Evolutionary conservation across 371 early-diverging fungal species (phyloP).

Genomic region (Mucor circinelloides): DNA sequence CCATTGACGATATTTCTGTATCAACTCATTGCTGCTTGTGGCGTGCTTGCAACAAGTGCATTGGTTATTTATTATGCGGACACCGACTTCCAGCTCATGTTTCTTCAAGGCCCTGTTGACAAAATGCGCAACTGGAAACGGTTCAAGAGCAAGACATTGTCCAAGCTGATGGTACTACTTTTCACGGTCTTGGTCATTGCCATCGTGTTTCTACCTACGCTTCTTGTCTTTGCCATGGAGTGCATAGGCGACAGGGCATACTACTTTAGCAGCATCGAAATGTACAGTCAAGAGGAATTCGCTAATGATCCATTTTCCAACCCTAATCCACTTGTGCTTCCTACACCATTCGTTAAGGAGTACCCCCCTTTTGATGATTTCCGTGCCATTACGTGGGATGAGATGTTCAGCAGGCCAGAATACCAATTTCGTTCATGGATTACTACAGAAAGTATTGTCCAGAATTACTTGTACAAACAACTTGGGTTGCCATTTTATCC

Average conservation of each 20-base stretch:
- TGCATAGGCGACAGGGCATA: not conserved
- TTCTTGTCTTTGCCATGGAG: not conserved
- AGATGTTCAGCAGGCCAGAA: not conserved
- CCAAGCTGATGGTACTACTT: not conserved
- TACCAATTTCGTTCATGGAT: too few relatives aligned
- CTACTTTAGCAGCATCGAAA: not conserved
- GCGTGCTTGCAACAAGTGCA: not conserved
- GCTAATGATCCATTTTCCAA: not conserved
- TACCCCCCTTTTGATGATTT: not conserved
- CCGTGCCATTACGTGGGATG: not conserved
- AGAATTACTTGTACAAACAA: not conserved
- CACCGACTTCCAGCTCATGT: not conserved
- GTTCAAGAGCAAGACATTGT: not conserved
- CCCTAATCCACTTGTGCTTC: not conserved
- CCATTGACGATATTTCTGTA: not conserved
- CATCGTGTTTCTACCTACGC: not conserved
- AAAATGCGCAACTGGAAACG: not conserved
- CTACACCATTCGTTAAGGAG: not conserved
- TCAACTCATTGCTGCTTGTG: not conserved
- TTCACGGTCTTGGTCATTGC: not conserved
- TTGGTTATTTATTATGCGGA: not conserved
- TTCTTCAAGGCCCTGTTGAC: not conserved
- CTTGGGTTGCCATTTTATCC: not conserved
- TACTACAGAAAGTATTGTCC: not conserved
- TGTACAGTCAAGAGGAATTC: not conserved